phyloP scores from a whole-genome alignment of 371 early-diverging fungal genomes.

The Gilbertella persicaria region DNA sequence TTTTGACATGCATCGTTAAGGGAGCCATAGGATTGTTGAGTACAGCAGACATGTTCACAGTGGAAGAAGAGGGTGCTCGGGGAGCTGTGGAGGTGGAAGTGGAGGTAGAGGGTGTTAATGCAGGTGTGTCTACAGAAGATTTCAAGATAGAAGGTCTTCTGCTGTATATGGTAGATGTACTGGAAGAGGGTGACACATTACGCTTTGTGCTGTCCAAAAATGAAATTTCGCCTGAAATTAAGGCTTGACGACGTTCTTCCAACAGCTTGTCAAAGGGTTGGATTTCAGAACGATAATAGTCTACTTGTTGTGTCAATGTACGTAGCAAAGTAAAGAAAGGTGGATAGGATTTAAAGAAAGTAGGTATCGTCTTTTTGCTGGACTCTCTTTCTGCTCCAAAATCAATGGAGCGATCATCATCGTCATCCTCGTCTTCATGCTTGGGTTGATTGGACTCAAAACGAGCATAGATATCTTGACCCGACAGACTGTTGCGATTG shows the following conservation, averaged over 20 bases:
- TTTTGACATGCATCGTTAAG: slow-evolving; percentile 41
- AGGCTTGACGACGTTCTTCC: slow-evolving; percentile 55
- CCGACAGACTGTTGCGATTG: slow-evolving; percentile 16
- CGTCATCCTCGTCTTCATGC: slow-evolving; percentile 44
- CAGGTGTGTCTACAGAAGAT: slow-evolving; percentile 7
- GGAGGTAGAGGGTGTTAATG: slow-evolving; percentile 20
- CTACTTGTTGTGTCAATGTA: slow-evolving; percentile 67
- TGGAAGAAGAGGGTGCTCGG: slow-evolving; percentile 3
- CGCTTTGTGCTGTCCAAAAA: slow-evolving; percentile 10
- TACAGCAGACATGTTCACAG: slow-evolving; percentile 12
- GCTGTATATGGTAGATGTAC: background rate
- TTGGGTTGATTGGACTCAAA: slow-evolving; percentile 23
- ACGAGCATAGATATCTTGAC: slow-evolving; percentile 37
- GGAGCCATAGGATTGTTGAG: slow-evolving; percentile 38
- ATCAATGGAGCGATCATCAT: slow-evolving; percentile 55
- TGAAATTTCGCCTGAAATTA: slow-evolving; percentile 38
- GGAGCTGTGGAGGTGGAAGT: slow-evolving; percentile 1
- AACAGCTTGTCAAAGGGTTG: slow-evolving; percentile 57
- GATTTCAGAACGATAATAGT: slow-evolving; percentile 66
- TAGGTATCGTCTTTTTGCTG: slow-evolving; percentile 32
- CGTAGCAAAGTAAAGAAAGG: slow-evolving; percentile 65
- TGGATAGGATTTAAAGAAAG: slow-evolving; percentile 61
- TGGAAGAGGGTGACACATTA: background rate
- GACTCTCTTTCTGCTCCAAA: slow-evolving; percentile 43
- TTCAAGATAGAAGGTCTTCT: slow-evolving; percentile 21